Evolutionary conservation across 139 green algal species (phyloP), one percentile per base, ranked within the genome.

Genomic region (Marvania coccoides): DNA sequence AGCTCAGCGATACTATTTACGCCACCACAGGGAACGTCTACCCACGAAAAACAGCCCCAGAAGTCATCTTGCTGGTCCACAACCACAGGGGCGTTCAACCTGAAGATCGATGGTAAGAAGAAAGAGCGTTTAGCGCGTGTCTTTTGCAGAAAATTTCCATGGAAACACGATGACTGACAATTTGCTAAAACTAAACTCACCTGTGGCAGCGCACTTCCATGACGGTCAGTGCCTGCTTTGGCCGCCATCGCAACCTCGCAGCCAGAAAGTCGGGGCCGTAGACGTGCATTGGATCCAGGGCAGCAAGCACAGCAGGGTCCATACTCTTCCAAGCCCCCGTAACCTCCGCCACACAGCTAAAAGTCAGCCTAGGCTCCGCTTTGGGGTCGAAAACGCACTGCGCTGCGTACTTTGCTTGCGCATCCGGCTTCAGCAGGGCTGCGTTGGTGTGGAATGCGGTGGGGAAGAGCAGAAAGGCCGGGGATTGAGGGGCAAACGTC

Each of bases 1-100:
- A 70, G 46, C 34, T 53, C 26, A 48, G 28, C 29, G 7, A 9
- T 31, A 6, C 0, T 28, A 34, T 29, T 59, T 58, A 37, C 33
- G 72, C 6, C 19, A 70, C 23, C 59, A 45, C 12, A 24, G 73
- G 10, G 59, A 64, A 14, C 61, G 15, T 13, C 8, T 40, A 80
- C 58, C 70, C 75, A 88, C 0, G 61, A 76, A 58, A 88, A 88
- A 61, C 82, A 88, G 40, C 82, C 82, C 31, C 73, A 88, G 15
- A 80, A 65, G 4, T 70, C 30, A 0, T 85, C 71, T 2, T 47
- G 36, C 3, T 59, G 6, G 0, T 53, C 40, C 39, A 84, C 30
- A 24, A 58, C 29, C 54, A 89, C 55, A 1, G 71, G 65, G 36
- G 29, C 9, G 24, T 35, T 12, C 58, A 90, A 71, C 36, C 57